These are phyloP conservation scores for Alopecurus myosuroides DNA, from an alignment of 176 grass and related monocot species.

Conservation along the genomic window DNA sequence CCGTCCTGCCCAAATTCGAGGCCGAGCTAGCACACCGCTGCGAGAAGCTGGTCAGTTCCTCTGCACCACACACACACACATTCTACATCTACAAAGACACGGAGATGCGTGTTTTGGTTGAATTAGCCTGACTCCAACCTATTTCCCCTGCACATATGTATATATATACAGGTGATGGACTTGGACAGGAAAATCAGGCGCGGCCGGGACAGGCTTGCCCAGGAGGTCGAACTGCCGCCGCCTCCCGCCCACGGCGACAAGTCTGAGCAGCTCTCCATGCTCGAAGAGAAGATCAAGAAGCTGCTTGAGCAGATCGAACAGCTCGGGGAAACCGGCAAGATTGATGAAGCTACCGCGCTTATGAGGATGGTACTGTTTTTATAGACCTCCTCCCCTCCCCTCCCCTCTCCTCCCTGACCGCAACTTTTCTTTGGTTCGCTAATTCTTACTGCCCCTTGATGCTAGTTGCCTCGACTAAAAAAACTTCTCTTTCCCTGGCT, in stretches of 20 bases:
- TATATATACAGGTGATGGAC: neutral
- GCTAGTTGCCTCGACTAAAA: neutral
- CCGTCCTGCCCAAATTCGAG: neutral
- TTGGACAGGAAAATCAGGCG: constrained; percentile 12
- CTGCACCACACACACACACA: neutral
- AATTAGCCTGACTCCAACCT: neutral
- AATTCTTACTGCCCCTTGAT: neutral
- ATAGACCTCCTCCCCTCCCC: no score
- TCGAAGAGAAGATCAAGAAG: constrained; percentile 82
- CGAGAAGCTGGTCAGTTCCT: neutral
- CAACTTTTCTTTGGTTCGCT: neutral
- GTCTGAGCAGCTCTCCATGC: constrained; percentile 48
- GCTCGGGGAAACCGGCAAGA: constrained; percentile 64
- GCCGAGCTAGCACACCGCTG: constrained; percentile 6
- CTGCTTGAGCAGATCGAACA: constrained; percentile 64
- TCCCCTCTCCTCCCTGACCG: neutral
- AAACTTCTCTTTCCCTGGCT: neutral
- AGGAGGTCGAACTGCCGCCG: neutral
- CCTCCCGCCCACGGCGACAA: constrained; percentile 22
- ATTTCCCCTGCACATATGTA: neutral
- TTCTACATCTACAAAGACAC: neutral
- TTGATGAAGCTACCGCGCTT: constrained; percentile 70
- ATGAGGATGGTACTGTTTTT: constrained; percentile 66
- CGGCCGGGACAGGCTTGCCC: neutral
- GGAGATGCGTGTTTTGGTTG: no score